These are phyloP conservation scores for Populus nigra DNA, from an alignment of 345 rosid genomes.

Conservation along the genomic window DNA sequence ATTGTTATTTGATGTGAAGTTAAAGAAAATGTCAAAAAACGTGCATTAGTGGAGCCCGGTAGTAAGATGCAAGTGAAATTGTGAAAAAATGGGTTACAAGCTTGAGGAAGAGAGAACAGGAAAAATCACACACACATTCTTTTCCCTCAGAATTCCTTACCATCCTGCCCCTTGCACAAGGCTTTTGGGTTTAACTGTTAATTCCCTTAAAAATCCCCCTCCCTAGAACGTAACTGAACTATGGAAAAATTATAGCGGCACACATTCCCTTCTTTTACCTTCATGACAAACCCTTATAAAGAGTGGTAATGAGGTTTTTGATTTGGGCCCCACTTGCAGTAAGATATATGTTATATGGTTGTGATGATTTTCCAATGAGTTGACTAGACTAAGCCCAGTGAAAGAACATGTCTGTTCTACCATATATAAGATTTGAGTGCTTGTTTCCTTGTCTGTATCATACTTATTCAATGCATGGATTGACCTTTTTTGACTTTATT, in stretches of 20 bases:
- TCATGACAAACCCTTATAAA: background rate
- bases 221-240: background rate
- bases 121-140: background rate
- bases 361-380: background rate
- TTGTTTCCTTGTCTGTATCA: background rate
- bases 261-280: background rate
- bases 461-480: background rate
- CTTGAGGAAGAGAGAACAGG: background rate
- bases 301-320: background rate
- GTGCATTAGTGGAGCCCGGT: background rate
- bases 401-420: background rate
- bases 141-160: background rate
- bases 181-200: background rate
- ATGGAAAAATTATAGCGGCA: background rate
- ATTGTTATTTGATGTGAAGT: background rate
- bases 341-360: background rate
- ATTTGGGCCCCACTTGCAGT: too few relatives aligned
- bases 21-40: background rate
- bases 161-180: background rate
- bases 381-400: background rate
- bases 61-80: background rate
- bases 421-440: background rate
- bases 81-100: background rate
- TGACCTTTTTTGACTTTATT: background rate
- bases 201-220: background rate